Evolutionary conservation across 768 basidiomycete genomes (phyloP), one percentile per base, ranked within the genome.

Genomic region (Termitomyces bulborhizus): DNA sequence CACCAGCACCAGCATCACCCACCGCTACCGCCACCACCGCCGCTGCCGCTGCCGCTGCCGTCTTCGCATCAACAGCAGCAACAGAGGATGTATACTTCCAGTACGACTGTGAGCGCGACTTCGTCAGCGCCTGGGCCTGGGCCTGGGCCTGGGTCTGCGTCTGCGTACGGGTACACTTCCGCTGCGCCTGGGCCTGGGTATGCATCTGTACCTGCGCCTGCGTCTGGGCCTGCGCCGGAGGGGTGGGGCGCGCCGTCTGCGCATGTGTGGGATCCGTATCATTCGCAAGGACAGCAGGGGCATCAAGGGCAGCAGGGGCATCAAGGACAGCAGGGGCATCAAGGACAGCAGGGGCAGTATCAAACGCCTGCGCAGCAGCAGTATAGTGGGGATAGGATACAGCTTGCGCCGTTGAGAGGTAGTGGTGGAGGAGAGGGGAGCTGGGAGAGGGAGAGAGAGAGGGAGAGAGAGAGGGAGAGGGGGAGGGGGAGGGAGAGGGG

Each of bases 331-430:
- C 29, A 43, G 41, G 63, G 56, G 16, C 16, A 29, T 0, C 11
- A 24, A 24, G 18, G 6, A 34, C 11, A 1, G 37, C 48, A 49
- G 34, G 36, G 12, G 32, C 44, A 36, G 32, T 37, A 39, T 13
- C 49, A 50, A 13, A 4, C 32, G 18, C 27, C 40, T 3, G 1
- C n/a, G 6, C 41, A 11, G 27, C 15, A 31, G 12, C 50, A 29
- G 40, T 31, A 40, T 16, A 21, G 15, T 32, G 67, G 64, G 26
- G 78, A 76, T 57, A 62, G 81, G 50, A 81, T 83, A 51, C 81
- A 83, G 68, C 71, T 85, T 3, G 81, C 83, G 42, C 84, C 84
- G 55, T 62, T 86, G 62, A 45, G 79, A 24, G 63, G 29, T 6
- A 6, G 7, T 6, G 29, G 29, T 31, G 29, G 29, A 7, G 29